phyloP scores from a whole-genome alignment of 2,329 filamentous ascomycete genomes.

The Epicoccum nigrum region DNA sequence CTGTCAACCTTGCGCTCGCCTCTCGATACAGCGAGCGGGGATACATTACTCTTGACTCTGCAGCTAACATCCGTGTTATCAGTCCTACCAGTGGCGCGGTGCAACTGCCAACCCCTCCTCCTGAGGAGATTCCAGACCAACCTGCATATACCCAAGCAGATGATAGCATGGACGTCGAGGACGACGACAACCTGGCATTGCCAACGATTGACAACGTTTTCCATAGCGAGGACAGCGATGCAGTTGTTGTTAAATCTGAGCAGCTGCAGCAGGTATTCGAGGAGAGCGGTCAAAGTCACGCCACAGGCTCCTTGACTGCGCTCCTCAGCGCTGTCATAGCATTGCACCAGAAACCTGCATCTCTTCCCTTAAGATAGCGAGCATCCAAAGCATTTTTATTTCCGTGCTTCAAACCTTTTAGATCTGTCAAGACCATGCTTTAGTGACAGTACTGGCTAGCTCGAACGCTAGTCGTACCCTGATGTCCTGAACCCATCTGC shows the following conservation, averaged over 20 bases:
- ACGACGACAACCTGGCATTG: background rate
- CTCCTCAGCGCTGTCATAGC: slow-evolving; percentile 76
- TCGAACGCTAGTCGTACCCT: slow-evolving; percentile 4
- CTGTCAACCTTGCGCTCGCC: slow-evolving; percentile 70
- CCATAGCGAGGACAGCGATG: slow-evolving; percentile 53
- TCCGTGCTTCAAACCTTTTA: background rate
- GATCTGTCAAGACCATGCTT: background rate
- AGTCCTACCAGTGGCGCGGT: slow-evolving; percentile 35
- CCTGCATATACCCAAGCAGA: slow-evolving; percentile 16
- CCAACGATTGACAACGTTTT: slow-evolving; percentile 21
- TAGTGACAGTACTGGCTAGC: background rate
- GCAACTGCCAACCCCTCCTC: slow-evolving; percentile 40
- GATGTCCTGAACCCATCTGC: slow-evolving; percentile 1
- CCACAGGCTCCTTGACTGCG: slow-evolving; percentile 73
- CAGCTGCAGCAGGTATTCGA: slow-evolving; percentile 70
- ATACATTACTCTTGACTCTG: slow-evolving; percentile 77
- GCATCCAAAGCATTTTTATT: slow-evolving; percentile 3
- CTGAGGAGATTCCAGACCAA: slow-evolving; percentile 42
- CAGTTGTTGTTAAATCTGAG: slow-evolving; percentile 70
- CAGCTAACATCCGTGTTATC: slow-evolving; percentile 69
- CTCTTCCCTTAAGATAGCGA: slow-evolving; percentile 13
- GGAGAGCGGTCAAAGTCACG: slow-evolving; percentile 69
- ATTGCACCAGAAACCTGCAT: slow-evolving; percentile 53
- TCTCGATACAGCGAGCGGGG: slow-evolving; percentile 69
- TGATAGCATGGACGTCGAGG: slow-evolving; percentile 12